Evolutionary conservation across 331 rosid genomes (phyloP), one percentile per base, ranked within the genome.

Genomic region (Quercus lobata): DNA sequence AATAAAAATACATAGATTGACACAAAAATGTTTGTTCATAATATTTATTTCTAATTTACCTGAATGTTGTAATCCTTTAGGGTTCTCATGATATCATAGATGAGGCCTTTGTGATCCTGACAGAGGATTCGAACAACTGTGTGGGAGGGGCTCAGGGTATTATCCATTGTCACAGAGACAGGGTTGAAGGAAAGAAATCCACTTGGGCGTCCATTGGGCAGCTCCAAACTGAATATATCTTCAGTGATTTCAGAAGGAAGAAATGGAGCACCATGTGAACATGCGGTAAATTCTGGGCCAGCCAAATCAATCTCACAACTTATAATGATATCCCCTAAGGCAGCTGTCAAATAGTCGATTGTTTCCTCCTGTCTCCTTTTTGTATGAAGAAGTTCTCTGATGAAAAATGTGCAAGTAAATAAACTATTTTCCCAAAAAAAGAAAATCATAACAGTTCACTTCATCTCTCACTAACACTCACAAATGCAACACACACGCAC

Each of bases 11-110:
- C 46, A 75, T 17, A 55, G 12, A 62, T 12, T 60, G 30, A 57
- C 58, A 74, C 18, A 32, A 44, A 34, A 7, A 21, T 32, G 22
- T 8, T 8, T 6, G 11, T 60, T 58, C 24, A 15, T 57, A 29
- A 7, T 30, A 30, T 29, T 17, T 35, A 34, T 44, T 22, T 24
- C 37, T 8, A 7, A 62, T 56, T 34, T 73, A 89, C 93, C 91
- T 87, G 89, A 56, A 86, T 78, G 57, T 86, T 87, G 71, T 87
- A 90, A 70, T 87, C 93, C 90, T 90, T 90, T 22, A 90, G 65
- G 7, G 91, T 87, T 80, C 91, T 87, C 87, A 86, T 82, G 78
- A 87, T 86, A 81, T 90, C 93, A 76, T 90, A 87, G 54, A 84
- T 46, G 7, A 90, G 93, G 32, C 93, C 90, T 66, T 90, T 90